Base-by-base conservation (phyloP, 257 asterid genomes). In the Nicotiana undulata region DNA sequence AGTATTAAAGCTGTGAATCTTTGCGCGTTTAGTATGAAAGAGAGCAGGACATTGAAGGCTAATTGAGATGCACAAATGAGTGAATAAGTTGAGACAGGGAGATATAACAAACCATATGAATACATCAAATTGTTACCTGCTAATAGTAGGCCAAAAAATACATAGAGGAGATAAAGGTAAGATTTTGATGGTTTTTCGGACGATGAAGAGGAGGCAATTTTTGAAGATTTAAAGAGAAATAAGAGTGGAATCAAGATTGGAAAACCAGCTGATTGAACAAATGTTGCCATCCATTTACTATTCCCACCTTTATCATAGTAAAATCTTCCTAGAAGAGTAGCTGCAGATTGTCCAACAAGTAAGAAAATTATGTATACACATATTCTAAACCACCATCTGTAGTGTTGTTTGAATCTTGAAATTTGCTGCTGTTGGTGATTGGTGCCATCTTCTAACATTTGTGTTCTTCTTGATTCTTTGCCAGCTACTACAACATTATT, bases 241-340 rank as follows among this genome's bases (percentile, higher is more conserved):
- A 80, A n/a, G 22, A 85, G 79, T 9, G 88, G 90, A 44, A 85
- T 9, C 9, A 87, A n/a, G 31, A 83, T 4, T 1, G 88, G 90
- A 60, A 87, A 87, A 63, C 86, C 90, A 28, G 85, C 66, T 22
- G 88, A 77, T 64, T 83, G 86, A 29, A 87, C 88, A 9, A 87
- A 65, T n/a, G 90, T 87, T 9, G 86, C 86, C 78, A 85, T 84
- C 90, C 90, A 87, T 81, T 80, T 87, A 77, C 90, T 87, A 80
- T 87, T 87, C 6, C 90, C 90, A 16, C 90, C 90, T 56, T 85
- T 67, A 51, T 85, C 85, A 80, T 63, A 87, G 82, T 85, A 87
- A 24, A 85, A 53, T 37, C 86, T 78, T 70, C 90, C 90, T 46
- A 87, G n/a, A 31, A 85, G 84, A 2, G 84, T 87, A 4, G 86